These are phyloP conservation scores for Salix udensis DNA, from an alignment of 345 rosid genomes.

Conservation along the genomic window DNA sequence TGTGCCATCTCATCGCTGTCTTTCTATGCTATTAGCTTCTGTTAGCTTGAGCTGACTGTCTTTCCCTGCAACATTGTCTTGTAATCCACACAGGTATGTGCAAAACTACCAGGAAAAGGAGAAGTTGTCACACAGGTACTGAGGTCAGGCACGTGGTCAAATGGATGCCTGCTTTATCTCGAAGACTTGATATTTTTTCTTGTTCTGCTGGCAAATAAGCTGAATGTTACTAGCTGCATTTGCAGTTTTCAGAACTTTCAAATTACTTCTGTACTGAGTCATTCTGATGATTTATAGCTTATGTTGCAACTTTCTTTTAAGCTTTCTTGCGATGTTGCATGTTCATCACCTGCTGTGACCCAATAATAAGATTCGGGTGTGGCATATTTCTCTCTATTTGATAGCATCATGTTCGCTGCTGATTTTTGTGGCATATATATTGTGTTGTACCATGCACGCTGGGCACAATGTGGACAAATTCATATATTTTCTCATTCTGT, in stretches of 20 bases:
- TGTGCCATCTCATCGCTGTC: background rate
- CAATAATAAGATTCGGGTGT: background rate
- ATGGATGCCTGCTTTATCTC: background rate
- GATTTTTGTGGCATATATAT: background rate
- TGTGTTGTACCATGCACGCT: background rate
- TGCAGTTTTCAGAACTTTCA: constrained; percentile 2
- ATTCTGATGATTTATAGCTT: background rate
- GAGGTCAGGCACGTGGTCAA: background rate
- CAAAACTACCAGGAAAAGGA: constrained; percentile 19
- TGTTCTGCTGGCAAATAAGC: constrained; percentile 7
- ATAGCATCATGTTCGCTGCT: background rate
- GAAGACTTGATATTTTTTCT: background rate
- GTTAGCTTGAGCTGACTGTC: background rate
- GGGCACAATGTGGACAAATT: background rate
- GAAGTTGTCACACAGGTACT: constrained; percentile 22
- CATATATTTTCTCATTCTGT: background rate
- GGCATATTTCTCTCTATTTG: too few relatives aligned
- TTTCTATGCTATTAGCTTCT: background rate
- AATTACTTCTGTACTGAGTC: background rate
- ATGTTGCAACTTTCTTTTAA: background rate
- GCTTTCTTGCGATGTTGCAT: background rate
- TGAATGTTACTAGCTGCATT: background rate
- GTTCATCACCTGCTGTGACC: background rate
- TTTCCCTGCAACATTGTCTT: background rate
- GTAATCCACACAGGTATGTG: constrained; percentile 12